Percentiles rank a stretch among this genome's conserved stretches.
Conservation (phyloP, 179 eudicot species). For the Beta lomatogona region DNA sequence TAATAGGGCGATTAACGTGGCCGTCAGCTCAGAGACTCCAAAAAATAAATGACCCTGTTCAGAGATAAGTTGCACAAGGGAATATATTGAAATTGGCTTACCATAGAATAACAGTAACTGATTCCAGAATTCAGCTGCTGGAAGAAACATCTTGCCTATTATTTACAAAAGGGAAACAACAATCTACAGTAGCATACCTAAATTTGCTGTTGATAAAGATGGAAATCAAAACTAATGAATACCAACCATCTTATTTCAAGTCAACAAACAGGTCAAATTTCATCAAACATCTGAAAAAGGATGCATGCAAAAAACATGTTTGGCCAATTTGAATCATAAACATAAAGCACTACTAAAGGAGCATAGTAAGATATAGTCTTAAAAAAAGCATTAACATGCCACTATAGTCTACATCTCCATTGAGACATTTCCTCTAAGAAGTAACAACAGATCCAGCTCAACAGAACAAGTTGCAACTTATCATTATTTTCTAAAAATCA, state of each 20-base stretch:
- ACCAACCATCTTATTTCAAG: background rate
- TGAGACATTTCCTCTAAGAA: background rate
- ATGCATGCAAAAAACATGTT: background rate
- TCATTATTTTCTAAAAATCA: conserved; percentile 5
- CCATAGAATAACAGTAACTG: conserved; percentile 78
- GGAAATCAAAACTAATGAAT: background rate
- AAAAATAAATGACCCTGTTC: too few relatives aligned
- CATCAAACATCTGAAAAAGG: background rate
- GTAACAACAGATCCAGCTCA: background rate
- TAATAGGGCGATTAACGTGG: too few relatives aligned
- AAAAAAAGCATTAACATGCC: background rate
- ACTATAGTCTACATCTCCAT: background rate
- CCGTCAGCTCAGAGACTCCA: too few relatives aligned
- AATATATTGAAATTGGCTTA: conserved; percentile 7
- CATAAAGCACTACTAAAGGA: background rate
- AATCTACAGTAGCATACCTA: too few relatives aligned
- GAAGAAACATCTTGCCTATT: conserved; percentile 70
- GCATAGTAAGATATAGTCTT: background rate
- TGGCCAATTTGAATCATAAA: background rate
- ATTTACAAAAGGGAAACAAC: background rate
- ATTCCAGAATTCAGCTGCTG: conserved; percentile 84
- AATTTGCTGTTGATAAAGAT: too few relatives aligned
- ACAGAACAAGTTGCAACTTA: background rate
- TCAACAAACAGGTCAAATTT: background rate
- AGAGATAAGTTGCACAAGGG: background rate